Base-by-base conservation (phyloP, 1,284 basidiomycete genomes). In the Ceratobasidium sp. region DNA sequence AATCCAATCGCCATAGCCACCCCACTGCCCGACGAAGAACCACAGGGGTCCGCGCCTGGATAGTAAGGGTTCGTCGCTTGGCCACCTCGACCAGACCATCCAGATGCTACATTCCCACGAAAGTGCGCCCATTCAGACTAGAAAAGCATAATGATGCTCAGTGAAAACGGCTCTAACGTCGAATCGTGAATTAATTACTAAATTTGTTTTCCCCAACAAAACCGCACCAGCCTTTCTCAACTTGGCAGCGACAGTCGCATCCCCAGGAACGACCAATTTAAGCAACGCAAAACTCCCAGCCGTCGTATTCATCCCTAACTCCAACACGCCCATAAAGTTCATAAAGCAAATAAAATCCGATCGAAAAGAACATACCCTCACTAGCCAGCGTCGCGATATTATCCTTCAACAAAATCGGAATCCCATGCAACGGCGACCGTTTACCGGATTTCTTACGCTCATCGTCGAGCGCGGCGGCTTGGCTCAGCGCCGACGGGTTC, bases 351-450 rank as follows among this genome's bases (percentile, higher is more conserved):
- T n/a, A n/a, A n/a, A n/a, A n/a, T n/a, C n/a, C n/a, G n/a, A n/a
- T n/a, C n/a, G n/a, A n/a, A n/a, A n/a, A 33, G 15, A 17, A 5
- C 6, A n/a, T 13, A 59, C 57, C 28, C 6, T 59, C 57, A 38
- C 15, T 46, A 13, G 46, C 61, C 7, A 3, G 17, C 0, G 91
- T 92, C 0, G 87, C 91, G 46, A 92, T 92, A 81, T 92, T 92
- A 82, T 92, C 92, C 84, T 94, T 94, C 74, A 94, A 81, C 2
- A 93, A 83, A 57, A 93, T 86, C 6, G 92, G 92, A 42, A 94
- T 92, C 0, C 92, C 92, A 81, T 93, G 92, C 56, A 94, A 83
- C 0, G 83, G 81, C n/a, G 91, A 87, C 12, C 91, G 86, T 7
- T 85, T 84, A 0, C 90, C 89, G 0, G 1, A 71, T 65, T 28